These are phyloP conservation scores for Pseudocercospora eumusae DNA, from an alignment of 2,329 filamentous ascomycete species.

Conservation along the genomic window DNA sequence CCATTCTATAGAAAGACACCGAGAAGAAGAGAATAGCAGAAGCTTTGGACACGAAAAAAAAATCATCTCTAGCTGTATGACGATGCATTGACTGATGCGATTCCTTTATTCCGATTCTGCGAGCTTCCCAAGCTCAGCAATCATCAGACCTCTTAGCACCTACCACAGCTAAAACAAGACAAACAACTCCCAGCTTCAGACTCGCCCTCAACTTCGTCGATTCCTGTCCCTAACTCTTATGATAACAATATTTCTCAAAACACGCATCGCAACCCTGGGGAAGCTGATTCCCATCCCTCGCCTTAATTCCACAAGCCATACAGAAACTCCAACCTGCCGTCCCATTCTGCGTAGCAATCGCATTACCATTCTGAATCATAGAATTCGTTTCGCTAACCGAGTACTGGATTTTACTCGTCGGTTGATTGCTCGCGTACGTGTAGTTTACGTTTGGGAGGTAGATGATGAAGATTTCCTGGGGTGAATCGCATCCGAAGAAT, in stretches of 20 bases:
- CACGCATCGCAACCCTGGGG: slow-evolving; percentile 44
- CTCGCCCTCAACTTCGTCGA: neutral
- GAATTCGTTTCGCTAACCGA: slow-evolving; percentile 39
- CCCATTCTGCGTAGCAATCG: slow-evolving; percentile 44
- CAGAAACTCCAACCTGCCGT: slow-evolving; percentile 44
- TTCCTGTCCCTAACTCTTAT: slow-evolving; percentile 10
- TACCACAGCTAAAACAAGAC: neutral
- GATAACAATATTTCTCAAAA: slow-evolving; percentile 46
- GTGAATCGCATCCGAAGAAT: slow-evolving; percentile 63
- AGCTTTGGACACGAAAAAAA: neutral
- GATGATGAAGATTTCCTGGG: slow-evolving; percentile 42
- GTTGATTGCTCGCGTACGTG: slow-evolving; percentile 39
- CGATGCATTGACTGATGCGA: neutral
- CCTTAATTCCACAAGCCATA: slow-evolving; percentile 48
- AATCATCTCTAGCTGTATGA: neutral
- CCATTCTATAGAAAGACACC: neutral
- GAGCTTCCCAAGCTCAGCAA: neutral
- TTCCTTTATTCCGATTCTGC: neutral
- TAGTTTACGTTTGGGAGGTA: slow-evolving; percentile 50
- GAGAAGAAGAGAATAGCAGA: neutral
- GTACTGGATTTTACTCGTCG: slow-evolving; percentile 43
- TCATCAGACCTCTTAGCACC: neutral
- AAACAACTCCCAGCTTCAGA: neutral
- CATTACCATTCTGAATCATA: slow-evolving; percentile 47
- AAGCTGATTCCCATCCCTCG: slow-evolving; percentile 37